Conservation (phyloP, 495 filamentous ascomycete genomes). For the Podospora appendiculata region DNA sequence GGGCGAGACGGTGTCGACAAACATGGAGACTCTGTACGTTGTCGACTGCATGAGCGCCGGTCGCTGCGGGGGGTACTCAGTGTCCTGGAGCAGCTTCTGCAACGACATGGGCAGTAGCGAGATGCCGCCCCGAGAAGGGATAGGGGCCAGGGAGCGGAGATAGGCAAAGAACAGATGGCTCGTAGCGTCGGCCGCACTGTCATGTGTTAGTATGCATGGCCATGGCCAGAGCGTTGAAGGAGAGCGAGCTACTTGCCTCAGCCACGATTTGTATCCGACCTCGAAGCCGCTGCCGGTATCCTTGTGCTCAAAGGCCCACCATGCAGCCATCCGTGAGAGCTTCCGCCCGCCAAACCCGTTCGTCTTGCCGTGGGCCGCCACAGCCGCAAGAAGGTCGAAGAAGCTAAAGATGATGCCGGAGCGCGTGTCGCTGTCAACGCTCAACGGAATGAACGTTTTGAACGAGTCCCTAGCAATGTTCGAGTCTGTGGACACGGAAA, state of each 20-base stretch:
- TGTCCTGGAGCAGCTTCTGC: conserved; percentile 81
- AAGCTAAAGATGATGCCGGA: conserved; percentile 91
- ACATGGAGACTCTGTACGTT: conserved; percentile 89
- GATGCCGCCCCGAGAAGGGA: conserved; percentile 64
- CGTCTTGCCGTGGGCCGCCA: conserved; percentile 72
- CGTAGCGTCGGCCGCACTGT: conserved; percentile 85
- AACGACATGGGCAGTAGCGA: conserved; percentile 81
- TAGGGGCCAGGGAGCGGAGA: conserved; percentile 79
- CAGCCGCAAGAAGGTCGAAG: conserved; percentile 85
- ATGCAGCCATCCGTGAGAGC: conserved; percentile 88
- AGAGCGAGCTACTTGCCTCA: conserved; percentile 21
- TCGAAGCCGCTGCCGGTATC: conserved; percentile 91
- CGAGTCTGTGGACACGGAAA: conserved; percentile 54
- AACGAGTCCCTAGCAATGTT: conserved; percentile 89
- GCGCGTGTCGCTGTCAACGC: conserved; percentile 80
- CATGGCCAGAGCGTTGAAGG: not conserved
- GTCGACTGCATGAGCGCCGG: conserved; percentile 69
- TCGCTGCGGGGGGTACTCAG: conserved; percentile 85
- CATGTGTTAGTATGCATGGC: conserved; percentile 18
- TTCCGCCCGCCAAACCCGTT: conserved; percentile 94
- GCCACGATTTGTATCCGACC: conserved; percentile 84
- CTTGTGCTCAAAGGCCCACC: conserved; percentile 95
- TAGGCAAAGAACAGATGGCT: conserved; percentile 98
- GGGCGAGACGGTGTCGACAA: conserved; percentile 90
- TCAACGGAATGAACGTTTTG: conserved; percentile 90